A percentile compares a stretch with the other conserved stretches of the same genome.
These are phyloP conservation scores for Holtermannia corniformis DNA, from an alignment of 768 basidiomycete genomes.

Conservation along the genomic window DNA sequence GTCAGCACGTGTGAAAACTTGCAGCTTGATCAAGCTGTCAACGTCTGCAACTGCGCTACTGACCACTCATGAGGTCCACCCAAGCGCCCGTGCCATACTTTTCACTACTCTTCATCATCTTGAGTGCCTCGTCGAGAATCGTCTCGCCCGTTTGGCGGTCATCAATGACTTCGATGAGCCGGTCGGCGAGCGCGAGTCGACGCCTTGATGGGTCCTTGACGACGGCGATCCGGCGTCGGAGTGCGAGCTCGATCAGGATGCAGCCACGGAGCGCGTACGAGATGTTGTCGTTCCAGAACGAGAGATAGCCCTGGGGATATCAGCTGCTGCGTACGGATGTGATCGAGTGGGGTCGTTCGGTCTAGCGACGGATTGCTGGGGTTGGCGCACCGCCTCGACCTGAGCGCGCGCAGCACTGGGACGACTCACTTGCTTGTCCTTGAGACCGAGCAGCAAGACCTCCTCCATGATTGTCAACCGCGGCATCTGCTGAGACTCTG, in stretches of 20 bases:
- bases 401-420: background rate
- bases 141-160: slow-evolving; percentile 92
- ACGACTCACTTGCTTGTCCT: slow-evolving; percentile 80
- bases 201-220: slow-evolving; percentile 72
- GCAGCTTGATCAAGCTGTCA: too few species aligned
- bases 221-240: slow-evolving; percentile 86
- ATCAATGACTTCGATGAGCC: slow-evolving; percentile 82
- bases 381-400: too few species aligned
- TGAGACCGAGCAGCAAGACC: slow-evolving; percentile 81
- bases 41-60: too few species aligned
- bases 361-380: too few species aligned
- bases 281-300: slow-evolving; percentile 99
- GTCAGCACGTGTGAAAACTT: background rate
- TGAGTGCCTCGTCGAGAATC: slow-evolving; percentile 86
- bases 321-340: background rate
- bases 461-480: slow-evolving; percentile 94
- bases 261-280: slow-evolving; percentile 97
- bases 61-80: slow-evolving; percentile 91
- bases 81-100: slow-evolving; percentile 78
- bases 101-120: slow-evolving; percentile 79
- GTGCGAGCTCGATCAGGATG: slow-evolving; percentile 90
- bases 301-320: slow-evolving; percentile 69
- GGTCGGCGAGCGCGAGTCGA: slow-evolving; percentile 64
- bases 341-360: background rate
- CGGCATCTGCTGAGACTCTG: slow-evolving; percentile 59